phyloP scores from a whole-genome alignment of 129 eudicot genomes.

The Deinandra increscens region DNA sequence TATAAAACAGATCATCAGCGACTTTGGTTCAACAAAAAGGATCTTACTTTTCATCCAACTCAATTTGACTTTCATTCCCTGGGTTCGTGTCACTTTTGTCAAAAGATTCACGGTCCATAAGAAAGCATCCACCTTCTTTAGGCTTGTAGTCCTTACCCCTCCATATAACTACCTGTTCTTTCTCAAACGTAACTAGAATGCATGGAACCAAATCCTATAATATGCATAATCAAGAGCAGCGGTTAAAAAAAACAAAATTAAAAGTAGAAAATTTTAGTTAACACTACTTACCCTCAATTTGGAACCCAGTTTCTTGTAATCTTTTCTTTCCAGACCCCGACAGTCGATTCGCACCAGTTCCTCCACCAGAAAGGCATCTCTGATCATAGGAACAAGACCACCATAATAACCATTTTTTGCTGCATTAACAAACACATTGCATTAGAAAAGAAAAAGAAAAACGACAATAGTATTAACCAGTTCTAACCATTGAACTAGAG shows the following conservation, averaged over 20 bases:
- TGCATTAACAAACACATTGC: slow-evolving; percentile 33
- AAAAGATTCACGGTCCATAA: slow-evolving; percentile 47
- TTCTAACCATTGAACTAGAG: neutral
- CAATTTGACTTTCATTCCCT: slow-evolving; percentile 18
- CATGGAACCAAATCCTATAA: slow-evolving; percentile 90
- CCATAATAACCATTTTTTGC: slow-evolving; percentile 94
- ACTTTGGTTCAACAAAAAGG: slow-evolving; percentile 4
- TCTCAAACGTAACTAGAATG: slow-evolving; percentile 74
- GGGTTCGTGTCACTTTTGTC: slow-evolving; percentile 35
- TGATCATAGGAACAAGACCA: slow-evolving; percentile 87
- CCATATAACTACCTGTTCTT: too few relatives aligned
- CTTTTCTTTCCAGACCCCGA: slow-evolving; percentile 73
- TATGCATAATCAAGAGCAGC: slow-evolving; percentile 12
- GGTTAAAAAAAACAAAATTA: neutral
- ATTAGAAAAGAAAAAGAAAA: slow-evolving; percentile 1
- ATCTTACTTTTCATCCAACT: slow-evolving; percentile 31
- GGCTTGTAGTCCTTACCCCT: slow-evolving; percentile 65
- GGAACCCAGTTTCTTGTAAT: slow-evolving; percentile 78
- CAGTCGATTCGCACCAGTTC: slow-evolving; percentile 89
- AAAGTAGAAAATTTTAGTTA: too few relatives aligned
- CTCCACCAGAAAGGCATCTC: slow-evolving; percentile 94
- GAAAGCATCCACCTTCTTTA: slow-evolving; percentile 50
- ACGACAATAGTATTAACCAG: neutral
- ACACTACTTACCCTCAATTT: slow-evolving; percentile 69
- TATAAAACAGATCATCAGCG: slow-evolving; percentile 16